phyloP scores from a whole-genome alignment of 441 rosid genomes.

The Erodium trifolium region DNA sequence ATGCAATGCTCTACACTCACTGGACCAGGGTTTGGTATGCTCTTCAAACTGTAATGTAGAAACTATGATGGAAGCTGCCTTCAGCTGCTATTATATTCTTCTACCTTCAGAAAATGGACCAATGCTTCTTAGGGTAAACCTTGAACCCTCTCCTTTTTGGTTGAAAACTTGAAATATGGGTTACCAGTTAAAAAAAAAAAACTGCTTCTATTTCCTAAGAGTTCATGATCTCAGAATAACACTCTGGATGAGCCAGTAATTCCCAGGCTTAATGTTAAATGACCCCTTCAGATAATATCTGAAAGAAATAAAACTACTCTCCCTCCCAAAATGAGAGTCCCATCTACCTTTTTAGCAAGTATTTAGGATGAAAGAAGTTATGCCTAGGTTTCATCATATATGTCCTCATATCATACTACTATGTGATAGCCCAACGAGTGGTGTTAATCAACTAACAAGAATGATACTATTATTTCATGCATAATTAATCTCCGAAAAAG shows the following conservation, averaged over 20 bases:
- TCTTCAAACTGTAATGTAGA: slow-evolving; percentile 57
- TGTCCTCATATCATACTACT: no score
- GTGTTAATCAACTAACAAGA: no score
- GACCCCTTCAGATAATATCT: background rate
- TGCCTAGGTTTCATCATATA: no score
- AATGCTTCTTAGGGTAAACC: slow-evolving; percentile 78
- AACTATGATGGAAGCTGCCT: slow-evolving; percentile 44
- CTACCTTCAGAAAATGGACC: slow-evolving; percentile 80
- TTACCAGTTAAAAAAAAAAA: background rate
- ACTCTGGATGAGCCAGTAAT: background rate
- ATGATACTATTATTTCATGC: no score
- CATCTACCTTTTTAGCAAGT: no score
- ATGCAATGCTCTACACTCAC: slow-evolving; percentile 51
- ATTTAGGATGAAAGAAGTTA: no score
- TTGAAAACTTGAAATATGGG: background rate
- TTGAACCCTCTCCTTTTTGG: slow-evolving; percentile 15
- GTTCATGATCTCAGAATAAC: background rate
- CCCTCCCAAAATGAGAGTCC: no score
- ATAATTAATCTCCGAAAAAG: no score
- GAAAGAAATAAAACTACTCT: background rate
- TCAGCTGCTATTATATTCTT: slow-evolving; percentile 71
- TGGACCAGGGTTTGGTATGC: slow-evolving; percentile 79
- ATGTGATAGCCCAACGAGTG: no score
- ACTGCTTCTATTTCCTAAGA: background rate
- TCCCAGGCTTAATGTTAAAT: background rate